Percentiles rank a stretch among this genome's conserved stretches.
Evolutionary conservation across 352 stramenopile species (phyloP).

Genomic region (Phytopythium montanum): DNA sequence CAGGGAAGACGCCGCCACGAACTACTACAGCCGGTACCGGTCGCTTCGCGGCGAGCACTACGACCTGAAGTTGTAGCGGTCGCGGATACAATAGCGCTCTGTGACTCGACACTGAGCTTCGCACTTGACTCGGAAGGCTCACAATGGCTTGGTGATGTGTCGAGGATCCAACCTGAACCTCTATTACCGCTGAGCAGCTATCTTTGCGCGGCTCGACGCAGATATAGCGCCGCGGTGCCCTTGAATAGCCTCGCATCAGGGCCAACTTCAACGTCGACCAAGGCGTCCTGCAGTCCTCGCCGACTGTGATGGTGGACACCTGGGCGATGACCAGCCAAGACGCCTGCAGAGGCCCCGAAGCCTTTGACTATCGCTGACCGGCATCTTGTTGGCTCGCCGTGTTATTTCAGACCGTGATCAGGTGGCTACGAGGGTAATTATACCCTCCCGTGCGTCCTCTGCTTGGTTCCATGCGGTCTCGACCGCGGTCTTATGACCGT

Average conservation of each 20-base stretch:
- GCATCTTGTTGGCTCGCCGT: background rate
- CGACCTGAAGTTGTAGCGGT: slow-evolving; percentile 54
- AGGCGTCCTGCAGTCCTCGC: background rate
- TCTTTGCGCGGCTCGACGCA: background rate
- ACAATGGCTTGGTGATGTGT: no score
- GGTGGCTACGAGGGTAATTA: background rate
- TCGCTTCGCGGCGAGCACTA: slow-evolving; percentile 44
- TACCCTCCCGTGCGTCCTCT: background rate
- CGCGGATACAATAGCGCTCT: background rate
- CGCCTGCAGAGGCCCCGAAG: background rate
- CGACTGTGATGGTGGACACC: background rate
- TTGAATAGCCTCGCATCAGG: background rate
- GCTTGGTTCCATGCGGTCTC: background rate
- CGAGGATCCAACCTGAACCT: no score
- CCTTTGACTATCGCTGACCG: background rate
- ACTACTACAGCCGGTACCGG: slow-evolving; percentile 47
- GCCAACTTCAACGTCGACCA: background rate
- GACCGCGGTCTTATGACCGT: background rate
- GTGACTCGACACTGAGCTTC: background rate
- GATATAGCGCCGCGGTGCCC: background rate
- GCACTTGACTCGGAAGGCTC: no score
- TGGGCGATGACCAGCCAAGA: background rate
- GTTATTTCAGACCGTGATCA: background rate
- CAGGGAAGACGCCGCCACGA: slow-evolving; percentile 22
- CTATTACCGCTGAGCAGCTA: background rate